These are phyloP conservation scores for Pseudocercospora fijiensis DNA, from an alignment of 2,329 filamentous ascomycete genomes.

Conservation along the genomic window DNA sequence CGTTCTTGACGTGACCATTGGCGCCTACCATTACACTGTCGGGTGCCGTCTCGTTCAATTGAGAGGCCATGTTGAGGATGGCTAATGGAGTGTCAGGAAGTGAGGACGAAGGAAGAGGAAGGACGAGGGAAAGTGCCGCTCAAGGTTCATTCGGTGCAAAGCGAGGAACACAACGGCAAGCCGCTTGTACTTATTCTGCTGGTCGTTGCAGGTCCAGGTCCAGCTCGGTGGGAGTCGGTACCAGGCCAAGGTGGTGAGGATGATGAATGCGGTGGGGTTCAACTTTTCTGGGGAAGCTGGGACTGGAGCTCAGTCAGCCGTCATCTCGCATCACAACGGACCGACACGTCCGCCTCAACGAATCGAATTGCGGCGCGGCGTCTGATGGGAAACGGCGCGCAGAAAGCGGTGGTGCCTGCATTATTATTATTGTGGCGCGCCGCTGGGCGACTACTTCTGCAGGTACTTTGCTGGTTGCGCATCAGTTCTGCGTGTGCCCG, in stretches of 20 bases:
- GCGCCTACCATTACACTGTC: constrained; percentile 47
- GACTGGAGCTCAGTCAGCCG: neutral
- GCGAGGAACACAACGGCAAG: neutral
- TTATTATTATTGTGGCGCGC: neutral
- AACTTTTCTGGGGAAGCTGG: neutral
- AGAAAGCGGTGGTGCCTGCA: neutral
- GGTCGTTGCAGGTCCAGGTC: too few relatives aligned
- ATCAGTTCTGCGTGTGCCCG: constrained; percentile 9
- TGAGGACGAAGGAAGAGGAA: neutral
- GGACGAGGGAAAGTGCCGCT: neutral
- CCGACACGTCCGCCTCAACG: neutral
- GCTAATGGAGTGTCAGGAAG: neutral
- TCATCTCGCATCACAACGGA: neutral
- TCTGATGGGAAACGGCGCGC: constrained; percentile 1
- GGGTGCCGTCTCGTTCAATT: constrained; percentile 47
- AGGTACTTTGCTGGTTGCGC: neutral
- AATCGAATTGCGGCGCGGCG: neutral
- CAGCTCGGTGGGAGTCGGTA: too few relatives aligned
- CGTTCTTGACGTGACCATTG: constrained; percentile 59
- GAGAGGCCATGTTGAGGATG: constrained; percentile 34
- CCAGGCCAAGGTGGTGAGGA: constrained; percentile 14
- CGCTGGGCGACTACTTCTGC: neutral
- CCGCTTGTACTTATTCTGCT: too few relatives aligned
- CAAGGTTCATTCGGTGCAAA: neutral
- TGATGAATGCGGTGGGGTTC: neutral